Evolutionary conservation across 345 rosid genomes (phyloP).

Genomic region (Jatropha curcas): DNA sequence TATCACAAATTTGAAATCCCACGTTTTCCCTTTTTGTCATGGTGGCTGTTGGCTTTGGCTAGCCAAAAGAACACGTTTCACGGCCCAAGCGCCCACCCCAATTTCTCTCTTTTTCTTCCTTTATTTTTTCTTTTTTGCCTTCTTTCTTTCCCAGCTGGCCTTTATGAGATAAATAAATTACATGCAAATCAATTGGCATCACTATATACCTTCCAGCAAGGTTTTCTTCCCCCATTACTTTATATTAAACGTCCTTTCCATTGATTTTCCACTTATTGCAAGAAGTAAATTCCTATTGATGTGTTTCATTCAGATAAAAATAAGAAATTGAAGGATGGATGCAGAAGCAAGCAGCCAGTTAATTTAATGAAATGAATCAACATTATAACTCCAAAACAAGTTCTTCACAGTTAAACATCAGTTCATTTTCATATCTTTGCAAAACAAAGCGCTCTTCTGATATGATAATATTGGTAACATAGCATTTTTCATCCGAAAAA

Average conservation of each 20-base stretch:
- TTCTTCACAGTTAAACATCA: conserved; percentile 73
- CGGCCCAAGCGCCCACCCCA: too few species aligned
- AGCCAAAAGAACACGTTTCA: too few species aligned
- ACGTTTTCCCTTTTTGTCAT: too few species aligned
- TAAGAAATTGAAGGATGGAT: background rate
- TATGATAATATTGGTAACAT: conserved; percentile 62
- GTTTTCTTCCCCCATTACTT: background rate
- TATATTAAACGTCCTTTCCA: background rate
- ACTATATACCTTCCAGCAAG: background rate
- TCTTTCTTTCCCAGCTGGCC: too few species aligned
- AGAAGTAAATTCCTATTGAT: too few species aligned
- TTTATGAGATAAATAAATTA: too few species aligned
- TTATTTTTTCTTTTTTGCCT: too few species aligned
- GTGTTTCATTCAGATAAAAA: background rate
- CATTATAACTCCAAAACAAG: conserved; percentile 28
- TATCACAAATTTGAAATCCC: too few species aligned
- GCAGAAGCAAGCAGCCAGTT: background rate
- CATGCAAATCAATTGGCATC: background rate
- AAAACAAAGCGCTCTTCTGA: conserved; percentile 82
- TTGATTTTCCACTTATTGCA: background rate
- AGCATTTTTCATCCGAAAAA: conserved; percentile 73
- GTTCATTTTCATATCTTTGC: conserved; percentile 84
- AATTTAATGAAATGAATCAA: conserved; percentile 12
- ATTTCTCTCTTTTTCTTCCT: too few species aligned
- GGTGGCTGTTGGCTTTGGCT: too few species aligned